A percentile compares a stretch with the other conserved stretches of the same genome.
These are phyloP conservation scores for Hansfordia pulvinata DNA, from an alignment of 2,329 filamentous ascomycete genomes.

Conservation along the genomic window DNA sequence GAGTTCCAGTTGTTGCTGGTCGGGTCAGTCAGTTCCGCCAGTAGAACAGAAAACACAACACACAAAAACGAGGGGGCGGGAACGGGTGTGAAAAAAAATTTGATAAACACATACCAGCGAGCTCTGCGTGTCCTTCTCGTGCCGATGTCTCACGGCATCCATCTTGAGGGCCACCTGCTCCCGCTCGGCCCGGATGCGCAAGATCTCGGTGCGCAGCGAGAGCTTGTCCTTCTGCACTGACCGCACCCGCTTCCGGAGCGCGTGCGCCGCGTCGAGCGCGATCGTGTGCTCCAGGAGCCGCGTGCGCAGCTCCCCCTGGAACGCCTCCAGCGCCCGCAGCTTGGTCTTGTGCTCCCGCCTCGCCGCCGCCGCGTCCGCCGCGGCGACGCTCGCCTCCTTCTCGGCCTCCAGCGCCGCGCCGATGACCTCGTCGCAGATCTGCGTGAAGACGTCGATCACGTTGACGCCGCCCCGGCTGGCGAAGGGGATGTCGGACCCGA, in stretches of 20 bases:
- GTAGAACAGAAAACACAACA: slow-evolving; percentile 2
- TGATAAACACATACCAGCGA: slow-evolving; percentile 27
- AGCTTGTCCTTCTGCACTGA: slow-evolving; percentile 44
- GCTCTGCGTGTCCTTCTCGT: slow-evolving; percentile 39
- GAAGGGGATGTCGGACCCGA: slow-evolving; percentile 38
- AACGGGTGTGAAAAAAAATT: slow-evolving; percentile 5
- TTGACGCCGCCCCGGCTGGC: slow-evolving; percentile 42
- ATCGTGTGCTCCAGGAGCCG: slow-evolving; percentile 46
- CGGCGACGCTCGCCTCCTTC: slow-evolving; percentile 25
- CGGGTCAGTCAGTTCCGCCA: slow-evolving; percentile 1
- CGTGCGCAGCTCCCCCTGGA: slow-evolving; percentile 40
- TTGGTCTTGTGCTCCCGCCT: slow-evolving; percentile 43
- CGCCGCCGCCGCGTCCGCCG: slow-evolving; percentile 25
- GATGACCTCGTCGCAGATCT: slow-evolving; percentile 48
- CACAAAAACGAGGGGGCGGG: background rate
- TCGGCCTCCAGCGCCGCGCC: slow-evolving; percentile 33
- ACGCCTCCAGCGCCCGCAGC: slow-evolving; percentile 41
- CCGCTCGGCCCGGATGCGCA: slow-evolving; percentile 42
- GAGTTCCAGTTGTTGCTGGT: slow-evolving; percentile 32
- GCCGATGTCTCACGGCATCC: slow-evolving; percentile 46
- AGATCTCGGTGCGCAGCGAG: slow-evolving; percentile 42
- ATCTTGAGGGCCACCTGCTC: slow-evolving; percentile 49
- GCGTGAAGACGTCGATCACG: slow-evolving; percentile 45
- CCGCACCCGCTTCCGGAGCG: slow-evolving; percentile 42
- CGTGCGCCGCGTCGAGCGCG: slow-evolving; percentile 43